Evolutionary conservation across 352 stramenopile species (phyloP), one percentile per base, ranked within the genome.

Genomic region (Globisporangium carolinianum): DNA sequence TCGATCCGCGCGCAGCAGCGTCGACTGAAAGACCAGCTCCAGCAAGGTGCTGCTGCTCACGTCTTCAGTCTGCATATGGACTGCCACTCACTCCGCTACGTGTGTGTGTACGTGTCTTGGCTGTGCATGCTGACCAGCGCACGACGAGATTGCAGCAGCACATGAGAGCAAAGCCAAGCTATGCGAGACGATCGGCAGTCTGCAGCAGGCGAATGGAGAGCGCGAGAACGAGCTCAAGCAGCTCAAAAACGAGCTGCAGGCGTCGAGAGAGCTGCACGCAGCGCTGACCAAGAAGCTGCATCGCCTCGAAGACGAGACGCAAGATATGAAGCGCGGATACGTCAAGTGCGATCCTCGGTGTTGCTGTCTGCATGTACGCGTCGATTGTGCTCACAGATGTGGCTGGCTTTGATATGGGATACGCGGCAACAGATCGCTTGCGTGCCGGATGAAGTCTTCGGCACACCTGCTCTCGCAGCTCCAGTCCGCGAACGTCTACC

Each of bases 21-120:
- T n/a, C 53, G 86, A 52, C 61, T 91, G 15, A 76, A 67, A 38
- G 62, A 83, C n/a, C 76, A 89, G 54, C 52, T 91, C 32, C 53
- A 71, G 8, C 61, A 78, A 62, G 66, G 80, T 85, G 64, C 1
- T 52, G 14, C 15, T 38, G 24, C 24, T 3, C 24, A 32, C 15
- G 0, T 12, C 35, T 37, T 35, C 14, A n/a, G 9, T 36, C 17
- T 14, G 5, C 14, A 8, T n/a, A 38, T 62, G 11, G 15, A 17
- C 17, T 15, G 9, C 24, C 24, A 32, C 24, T 32, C 24, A 32
- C 24, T 32, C 24, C 24, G 24, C 3, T n/a, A 15, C 5, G 35
- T 51, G 9, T 11, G 11, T 5, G 14, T 14, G 8, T 52, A 39
- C 41, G 4, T n/a, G 24, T 32, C 24, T 32, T 32, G 24, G 24